Conservation (phyloP, 805 yeast species). For the Zygosaccharomyces lentus region DNA sequence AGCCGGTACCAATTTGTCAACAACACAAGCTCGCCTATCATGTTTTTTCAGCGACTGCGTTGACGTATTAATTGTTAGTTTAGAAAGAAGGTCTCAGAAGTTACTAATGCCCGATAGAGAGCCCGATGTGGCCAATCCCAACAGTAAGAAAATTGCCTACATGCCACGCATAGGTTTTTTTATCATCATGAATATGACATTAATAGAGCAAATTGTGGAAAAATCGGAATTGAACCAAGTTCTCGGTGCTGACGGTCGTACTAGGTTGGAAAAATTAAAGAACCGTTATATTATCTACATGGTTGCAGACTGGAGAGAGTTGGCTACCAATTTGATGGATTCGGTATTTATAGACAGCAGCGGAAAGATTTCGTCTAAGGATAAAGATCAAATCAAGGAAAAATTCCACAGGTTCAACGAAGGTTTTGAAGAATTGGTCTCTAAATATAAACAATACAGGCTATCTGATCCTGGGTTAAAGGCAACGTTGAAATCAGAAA, state of each 20-base stretch:
- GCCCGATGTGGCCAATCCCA: constrained; percentile 22
- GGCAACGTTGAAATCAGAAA: constrained; percentile 62
- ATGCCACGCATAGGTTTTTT: constrained; percentile 58
- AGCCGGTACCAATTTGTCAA: constrained; percentile 9
- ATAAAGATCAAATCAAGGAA: constrained; percentile 77
- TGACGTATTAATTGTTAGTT: constrained; percentile 61
- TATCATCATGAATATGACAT: constrained; percentile 62
- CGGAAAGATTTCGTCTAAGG: constrained; percentile 57
- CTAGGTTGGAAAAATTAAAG: constrained; percentile 61
- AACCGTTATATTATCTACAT: constrained; percentile 71
- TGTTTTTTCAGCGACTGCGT: constrained; percentile 72
- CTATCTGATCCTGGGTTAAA: constrained; percentile 65
- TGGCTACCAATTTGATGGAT: constrained; percentile 74
- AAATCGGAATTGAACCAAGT: constrained; percentile 52
- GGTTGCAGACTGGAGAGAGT: constrained; percentile 72
- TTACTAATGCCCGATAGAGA: constrained; percentile 31
- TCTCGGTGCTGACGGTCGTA: constrained; percentile 53
- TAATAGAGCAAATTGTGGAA: constrained; percentile 69
- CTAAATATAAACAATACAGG: constrained; percentile 58
- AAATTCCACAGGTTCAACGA: constrained; percentile 77
- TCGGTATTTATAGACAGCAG: constrained; percentile 55
- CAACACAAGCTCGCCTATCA: constrained; percentile 50
- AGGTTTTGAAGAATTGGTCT: constrained; percentile 73
- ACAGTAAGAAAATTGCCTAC: constrained; percentile 23
- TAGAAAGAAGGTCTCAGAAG: constrained; percentile 56